These are phyloP conservation scores for Agrostemma githago DNA, from an alignment of 148 eudicot species.

Conservation along the genomic window DNA sequence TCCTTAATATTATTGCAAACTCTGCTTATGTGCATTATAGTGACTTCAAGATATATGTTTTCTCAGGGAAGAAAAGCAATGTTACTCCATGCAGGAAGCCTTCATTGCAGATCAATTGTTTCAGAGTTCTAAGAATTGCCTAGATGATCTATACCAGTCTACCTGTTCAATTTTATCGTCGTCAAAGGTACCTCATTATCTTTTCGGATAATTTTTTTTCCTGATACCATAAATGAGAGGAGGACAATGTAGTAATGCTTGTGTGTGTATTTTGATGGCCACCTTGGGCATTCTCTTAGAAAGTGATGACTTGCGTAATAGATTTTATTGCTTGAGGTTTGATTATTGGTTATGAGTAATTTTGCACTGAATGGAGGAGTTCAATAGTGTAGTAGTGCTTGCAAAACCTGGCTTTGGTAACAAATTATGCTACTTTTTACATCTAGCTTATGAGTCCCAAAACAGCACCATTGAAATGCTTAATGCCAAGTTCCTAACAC, in stretches of 20 bases:
- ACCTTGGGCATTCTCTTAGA: not conserved
- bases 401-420: not conserved
- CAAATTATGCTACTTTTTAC: not conserved
- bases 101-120: conserved; percentile 78
- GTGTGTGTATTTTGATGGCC: not conserved
- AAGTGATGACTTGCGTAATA: not conserved
- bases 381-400: not conserved
- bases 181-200: conserved; percentile 48
- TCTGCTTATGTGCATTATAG: not conserved
- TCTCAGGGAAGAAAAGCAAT: conserved; percentile 51
- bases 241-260: not conserved
- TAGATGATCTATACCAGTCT: conserved; percentile 74
- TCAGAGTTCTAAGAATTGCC: conserved; percentile 66
- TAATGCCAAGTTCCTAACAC: no score
- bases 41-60: conserved; percentile 17
- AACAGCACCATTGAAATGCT: no score
- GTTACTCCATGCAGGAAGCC: conserved; percentile 71
- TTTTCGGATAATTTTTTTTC: not conserved
- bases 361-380: not conserved
- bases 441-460: no score
- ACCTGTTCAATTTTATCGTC: conserved; percentile 62
- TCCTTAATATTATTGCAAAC: not conserved
- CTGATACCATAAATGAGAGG: not conserved
- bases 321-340: not conserved
- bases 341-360: not conserved